Evolutionary conservation across 768 basidiomycete genomes (phyloP).

Genomic region (Polyporus arcularius): DNA sequence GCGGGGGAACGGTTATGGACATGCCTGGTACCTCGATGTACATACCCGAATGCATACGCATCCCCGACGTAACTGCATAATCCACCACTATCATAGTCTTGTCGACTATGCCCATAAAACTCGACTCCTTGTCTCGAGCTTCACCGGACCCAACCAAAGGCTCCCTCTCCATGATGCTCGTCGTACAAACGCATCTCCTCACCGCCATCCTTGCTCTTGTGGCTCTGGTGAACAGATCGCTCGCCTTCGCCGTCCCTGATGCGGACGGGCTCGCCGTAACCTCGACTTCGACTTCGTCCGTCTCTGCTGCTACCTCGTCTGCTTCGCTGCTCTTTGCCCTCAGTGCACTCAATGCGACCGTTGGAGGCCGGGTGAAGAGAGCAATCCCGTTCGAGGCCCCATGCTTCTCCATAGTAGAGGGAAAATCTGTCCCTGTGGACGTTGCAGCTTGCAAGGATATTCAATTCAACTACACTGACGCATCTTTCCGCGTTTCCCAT

Average conservation of each 20-base stretch:
- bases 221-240: neutral
- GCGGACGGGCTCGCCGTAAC: neutral
- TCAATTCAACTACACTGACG: conserved; percentile 31
- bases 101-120: too few species aligned
- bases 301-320: neutral
- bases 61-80: too few species aligned
- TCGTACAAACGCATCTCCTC: neutral
- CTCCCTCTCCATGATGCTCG: neutral
- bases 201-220: neutral
- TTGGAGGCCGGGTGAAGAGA: conserved; percentile 32
- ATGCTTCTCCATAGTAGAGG: conserved; percentile 35
- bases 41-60: too few species aligned
- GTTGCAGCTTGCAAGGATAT: conserved; percentile 28
- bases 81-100: too few species aligned
- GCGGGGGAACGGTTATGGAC: too few species aligned
- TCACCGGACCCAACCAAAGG: too few species aligned
- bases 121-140: too few species aligned
- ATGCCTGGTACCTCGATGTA: too few species aligned
- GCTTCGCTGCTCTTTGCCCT: neutral
- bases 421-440: conserved; percentile 18
- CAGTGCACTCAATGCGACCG: conserved; percentile 26
- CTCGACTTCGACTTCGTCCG: too few species aligned
- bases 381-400: conserved; percentile 32
- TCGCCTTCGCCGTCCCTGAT: neutral
- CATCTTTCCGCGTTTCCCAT: conserved; percentile 25